A percentile compares a stretch with the other conserved stretches of the same genome.
These are phyloP conservation scores for Dendrobium huoshanense DNA, from an alignment of 106 monocot species.

Conservation along the genomic window DNA sequence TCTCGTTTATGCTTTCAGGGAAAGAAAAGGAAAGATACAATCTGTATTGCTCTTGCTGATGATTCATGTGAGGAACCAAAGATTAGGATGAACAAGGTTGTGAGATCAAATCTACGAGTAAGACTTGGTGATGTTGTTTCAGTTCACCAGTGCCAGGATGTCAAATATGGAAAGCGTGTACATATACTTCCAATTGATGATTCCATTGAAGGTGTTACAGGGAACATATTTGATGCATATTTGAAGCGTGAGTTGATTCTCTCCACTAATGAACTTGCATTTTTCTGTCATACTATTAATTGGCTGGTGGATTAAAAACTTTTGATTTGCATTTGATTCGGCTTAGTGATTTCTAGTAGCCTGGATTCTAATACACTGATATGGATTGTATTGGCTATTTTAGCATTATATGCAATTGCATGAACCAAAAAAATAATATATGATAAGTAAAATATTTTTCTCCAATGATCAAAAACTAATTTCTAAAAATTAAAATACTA, in stretches of 20 bases:
- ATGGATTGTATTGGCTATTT: background rate
- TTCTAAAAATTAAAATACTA: no score
- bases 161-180: constrained; percentile 82
- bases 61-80: constrained; percentile 76
- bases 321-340: background rate
- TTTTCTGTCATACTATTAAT: background rate
- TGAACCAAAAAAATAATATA: no score
- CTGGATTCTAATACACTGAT: background rate
- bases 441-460: no score
- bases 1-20: constrained; percentile 34
- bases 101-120: constrained; percentile 61
- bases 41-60: constrained; percentile 78
- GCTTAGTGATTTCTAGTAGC: background rate
- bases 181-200: constrained; percentile 77
- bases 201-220: constrained; percentile 74
- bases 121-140: constrained; percentile 76
- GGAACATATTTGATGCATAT: constrained; percentile 73
- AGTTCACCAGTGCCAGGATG: constrained; percentile 80
- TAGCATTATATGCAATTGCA: no score
- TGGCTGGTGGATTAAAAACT: background rate
- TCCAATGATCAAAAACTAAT: no score
- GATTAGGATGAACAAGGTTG: constrained; percentile 80
- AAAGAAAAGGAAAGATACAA: constrained; percentile 79
- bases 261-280: background rate
- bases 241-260: constrained; percentile 48